Evolutionary conservation across 2,329 filamentous ascomycete species (phyloP).

Genomic region (Cladophialophora carrionii): DNA sequence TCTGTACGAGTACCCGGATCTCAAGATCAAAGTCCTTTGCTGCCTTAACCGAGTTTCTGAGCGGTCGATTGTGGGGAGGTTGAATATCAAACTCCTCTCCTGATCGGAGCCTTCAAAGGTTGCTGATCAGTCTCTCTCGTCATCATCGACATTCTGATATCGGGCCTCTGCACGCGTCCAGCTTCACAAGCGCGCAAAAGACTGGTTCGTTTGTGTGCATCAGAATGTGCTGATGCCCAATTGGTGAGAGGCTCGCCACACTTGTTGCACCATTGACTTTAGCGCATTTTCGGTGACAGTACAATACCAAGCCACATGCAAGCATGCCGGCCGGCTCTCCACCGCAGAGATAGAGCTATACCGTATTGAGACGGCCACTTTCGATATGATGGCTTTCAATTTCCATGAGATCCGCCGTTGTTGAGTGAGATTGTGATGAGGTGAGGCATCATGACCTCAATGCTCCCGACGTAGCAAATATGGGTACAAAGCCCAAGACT

Average conservation of each 20-base stretch:
- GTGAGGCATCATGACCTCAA: background rate
- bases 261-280: conserved; percentile 33
- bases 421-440: background rate
- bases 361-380: conserved; percentile 26
- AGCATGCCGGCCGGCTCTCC: conserved; percentile 14
- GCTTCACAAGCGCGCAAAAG: conserved; percentile 4
- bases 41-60: too few relatives aligned
- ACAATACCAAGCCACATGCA: conserved; percentile 21
- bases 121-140: conserved; percentile 6
- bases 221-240: conserved; percentile 5
- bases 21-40: background rate
- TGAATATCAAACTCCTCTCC: background rate
- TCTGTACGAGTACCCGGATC: background rate
- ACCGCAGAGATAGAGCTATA: conserved; percentile 23
- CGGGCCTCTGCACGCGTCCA: background rate
- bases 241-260: conserved; percentile 22
- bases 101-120: background rate
- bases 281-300: conserved; percentile 23
- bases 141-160: conserved; percentile 10
- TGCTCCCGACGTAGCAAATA: background rate
- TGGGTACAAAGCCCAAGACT: background rate
- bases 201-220: background rate
- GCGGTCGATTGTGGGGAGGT: background rate
- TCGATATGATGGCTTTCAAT: conserved; percentile 33
- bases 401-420: conserved; percentile 31